A percentile compares a stretch with the other conserved stretches of the same genome.
Evolutionary conservation across 1,139 yeast species (phyloP).

Genomic region (Komagataea norvegica): DNA sequence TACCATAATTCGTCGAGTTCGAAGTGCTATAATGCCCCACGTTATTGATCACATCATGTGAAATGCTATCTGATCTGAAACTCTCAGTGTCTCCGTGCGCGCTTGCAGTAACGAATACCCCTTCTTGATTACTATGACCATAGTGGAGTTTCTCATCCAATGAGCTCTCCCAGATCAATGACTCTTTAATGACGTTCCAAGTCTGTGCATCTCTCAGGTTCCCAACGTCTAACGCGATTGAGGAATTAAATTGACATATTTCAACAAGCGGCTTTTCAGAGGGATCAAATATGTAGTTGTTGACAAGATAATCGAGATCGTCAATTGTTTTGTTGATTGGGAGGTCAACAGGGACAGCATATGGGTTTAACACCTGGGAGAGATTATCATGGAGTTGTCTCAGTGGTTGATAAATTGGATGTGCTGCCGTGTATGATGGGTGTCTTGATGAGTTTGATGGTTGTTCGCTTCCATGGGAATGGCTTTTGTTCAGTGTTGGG

Average conservation of each 20-base stretch:
- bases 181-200: constrained; percentile 61
- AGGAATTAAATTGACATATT: constrained; percentile 45
- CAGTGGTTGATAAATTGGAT: constrained; percentile 8
- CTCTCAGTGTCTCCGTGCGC: constrained; percentile 3
- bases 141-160: constrained; percentile 17
- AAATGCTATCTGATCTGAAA: constrained; percentile 4
- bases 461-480: constrained; percentile 15
- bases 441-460: constrained; percentile 2
- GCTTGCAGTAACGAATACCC: not conserved
- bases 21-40: constrained; percentile 25
- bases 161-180: constrained; percentile 44
- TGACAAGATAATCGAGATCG: constrained; percentile 27
- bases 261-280: constrained; percentile 12
- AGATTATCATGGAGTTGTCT: constrained; percentile 10
- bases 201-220: constrained; percentile 58
- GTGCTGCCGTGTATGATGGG: constrained; percentile 3
- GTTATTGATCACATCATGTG: constrained; percentile 13
- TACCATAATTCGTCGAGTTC: constrained; percentile 24
- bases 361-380: constrained; percentile 19
- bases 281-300: constrained; percentile 26
- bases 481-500: constrained; percentile 18
- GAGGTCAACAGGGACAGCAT: constrained; percentile 24
- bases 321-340: constrained; percentile 28
- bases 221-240: constrained; percentile 50
- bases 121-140: constrained; percentile 1